Evolutionary conservation across 78 protist genomes (phyloP).

Genomic region (Dictyostelium intermedium): DNA sequence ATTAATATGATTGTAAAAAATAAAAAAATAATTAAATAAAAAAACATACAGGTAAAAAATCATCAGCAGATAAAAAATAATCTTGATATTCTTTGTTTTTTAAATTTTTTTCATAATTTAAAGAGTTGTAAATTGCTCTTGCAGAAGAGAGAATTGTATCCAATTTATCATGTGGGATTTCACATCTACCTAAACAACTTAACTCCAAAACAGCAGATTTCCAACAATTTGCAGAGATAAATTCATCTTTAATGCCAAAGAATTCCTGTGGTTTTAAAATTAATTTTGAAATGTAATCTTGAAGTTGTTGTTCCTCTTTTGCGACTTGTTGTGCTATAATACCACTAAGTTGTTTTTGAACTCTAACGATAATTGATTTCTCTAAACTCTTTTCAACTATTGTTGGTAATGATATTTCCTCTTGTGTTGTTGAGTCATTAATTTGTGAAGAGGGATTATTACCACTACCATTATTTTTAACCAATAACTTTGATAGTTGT

Average conservation of each 20-base stretch:
- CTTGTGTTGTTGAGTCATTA: background rate
- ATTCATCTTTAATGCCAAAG: constrained; percentile 69
- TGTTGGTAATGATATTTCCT: constrained; percentile 14
- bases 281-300: constrained; percentile 14
- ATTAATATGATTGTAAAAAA: too few relatives aligned
- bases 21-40: background rate
- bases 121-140: constrained; percentile 44
- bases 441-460: background rate
- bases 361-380: constrained; percentile 31
- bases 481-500: constrained; percentile 10
- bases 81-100: constrained; percentile 30
- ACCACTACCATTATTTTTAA: background rate
- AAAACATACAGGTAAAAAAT: constrained; percentile 60
- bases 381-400: constrained; percentile 53
- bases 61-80: constrained; percentile 62
- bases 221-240: constrained; percentile 55
- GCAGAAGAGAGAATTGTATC: constrained; percentile 58
- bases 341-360: background rate
- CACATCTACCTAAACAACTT: constrained; percentile 28
- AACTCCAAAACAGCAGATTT: constrained; percentile 54
- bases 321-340: constrained; percentile 25
- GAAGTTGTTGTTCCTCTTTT: constrained; percentile 44
- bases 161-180: constrained; percentile 63
- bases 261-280: constrained; percentile 27
- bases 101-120: constrained; percentile 50